Evolutionary conservation across 2,329 filamentous ascomycete species (phyloP), one percentile per base, ranked within the genome.

Genomic region (Pseudovirgaria hyperparasitica): DNA sequence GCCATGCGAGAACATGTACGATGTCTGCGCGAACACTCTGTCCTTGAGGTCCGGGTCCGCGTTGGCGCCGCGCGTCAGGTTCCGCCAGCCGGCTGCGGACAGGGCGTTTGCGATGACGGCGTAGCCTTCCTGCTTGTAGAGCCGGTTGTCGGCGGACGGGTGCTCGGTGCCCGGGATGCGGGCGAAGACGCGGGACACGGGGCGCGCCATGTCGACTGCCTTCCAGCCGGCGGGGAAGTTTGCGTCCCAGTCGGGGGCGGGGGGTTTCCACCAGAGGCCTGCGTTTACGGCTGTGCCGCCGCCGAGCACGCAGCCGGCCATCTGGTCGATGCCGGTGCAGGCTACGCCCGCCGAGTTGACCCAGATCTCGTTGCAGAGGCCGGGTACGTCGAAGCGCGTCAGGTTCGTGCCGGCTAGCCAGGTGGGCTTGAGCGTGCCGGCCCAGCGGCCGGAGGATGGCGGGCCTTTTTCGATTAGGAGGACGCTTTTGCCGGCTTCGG

Each of bases 161-260:
- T 59, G 57, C 23, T 68, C 69, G 0, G 75, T 82, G 17, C 76
- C 77, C 0, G 76, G 76, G 34, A 82, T 82, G n/a, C 76, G 67
- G 19, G 60, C 55, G 46, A 82, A 84, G 5, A 76, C 70, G 22
- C 70, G 65, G 16, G 66, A 53, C 5, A 73, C 69, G 2, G 77
- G 69, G 14, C 56, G 46, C 33, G 57, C 55, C 45, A 82, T 66
- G 38, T 82, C 75, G 5, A 55, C 46, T 11, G 70, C 63, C 50
- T 77, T 73, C 79, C 79, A 85, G 16, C 77, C 78, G 2, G 55
- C 37, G 1, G 79, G 79, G 57, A 80, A 85, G 48, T 78, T 77
- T 46, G 68, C 63, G 45, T 84, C 73, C 60, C 77, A 84, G 45
- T 84, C 79, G 6, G 57, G 47, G 5, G 67, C 60, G 33, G 74